Percentiles rank a stretch among this genome's conserved stretches.
These are phyloP conservation scores for Dalechampia spathulata DNA, from an alignment of 441 rosid species.

Conservation along the genomic window DNA sequence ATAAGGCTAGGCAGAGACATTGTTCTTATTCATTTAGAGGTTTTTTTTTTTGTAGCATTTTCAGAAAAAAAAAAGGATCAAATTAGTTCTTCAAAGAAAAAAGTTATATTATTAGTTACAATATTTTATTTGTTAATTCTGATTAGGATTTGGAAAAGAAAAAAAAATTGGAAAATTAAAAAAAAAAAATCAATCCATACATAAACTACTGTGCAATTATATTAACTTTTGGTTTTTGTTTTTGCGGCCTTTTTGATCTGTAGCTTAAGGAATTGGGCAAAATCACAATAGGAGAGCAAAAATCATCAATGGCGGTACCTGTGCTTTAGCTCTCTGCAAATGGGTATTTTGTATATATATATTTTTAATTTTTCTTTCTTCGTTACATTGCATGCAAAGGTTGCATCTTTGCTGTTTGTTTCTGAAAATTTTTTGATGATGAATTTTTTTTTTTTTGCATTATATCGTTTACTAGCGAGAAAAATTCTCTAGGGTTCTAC, in stretches of 20 bases:
- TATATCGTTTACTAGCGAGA: slow-evolving; percentile 6
- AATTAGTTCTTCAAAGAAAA: too few species aligned
- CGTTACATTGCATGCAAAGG: neutral
- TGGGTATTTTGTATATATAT: slow-evolving; percentile 20
- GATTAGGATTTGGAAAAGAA: neutral
- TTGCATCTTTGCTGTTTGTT: slow-evolving; percentile 5
- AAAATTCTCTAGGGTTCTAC: slow-evolving; percentile 3
- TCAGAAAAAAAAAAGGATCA: too few species aligned
- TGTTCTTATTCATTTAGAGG: too few species aligned
- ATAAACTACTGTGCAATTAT: neutral
- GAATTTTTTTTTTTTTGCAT: slow-evolving; percentile 1
- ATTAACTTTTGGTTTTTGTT: neutral
- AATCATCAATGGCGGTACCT: slow-evolving; percentile 23
- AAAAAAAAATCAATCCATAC: neutral
- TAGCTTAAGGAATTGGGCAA: slow-evolving; percentile 10
- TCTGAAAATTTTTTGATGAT: slow-evolving; percentile 8
- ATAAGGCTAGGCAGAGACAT: slow-evolving; percentile 4
- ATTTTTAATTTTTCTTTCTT: too few species aligned
- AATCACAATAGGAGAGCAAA: slow-evolving; percentile 16
- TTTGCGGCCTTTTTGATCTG: neutral
- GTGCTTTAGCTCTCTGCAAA: slow-evolving; percentile 18
- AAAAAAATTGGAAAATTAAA: neutral
- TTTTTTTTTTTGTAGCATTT: too few species aligned
- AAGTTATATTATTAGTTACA: too few species aligned
- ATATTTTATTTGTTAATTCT: slow-evolving; percentile 4